These are phyloP conservation scores for Venturia pyrina DNA, from an alignment of 2,329 filamentous ascomycete genomes.

Conservation along the genomic window DNA sequence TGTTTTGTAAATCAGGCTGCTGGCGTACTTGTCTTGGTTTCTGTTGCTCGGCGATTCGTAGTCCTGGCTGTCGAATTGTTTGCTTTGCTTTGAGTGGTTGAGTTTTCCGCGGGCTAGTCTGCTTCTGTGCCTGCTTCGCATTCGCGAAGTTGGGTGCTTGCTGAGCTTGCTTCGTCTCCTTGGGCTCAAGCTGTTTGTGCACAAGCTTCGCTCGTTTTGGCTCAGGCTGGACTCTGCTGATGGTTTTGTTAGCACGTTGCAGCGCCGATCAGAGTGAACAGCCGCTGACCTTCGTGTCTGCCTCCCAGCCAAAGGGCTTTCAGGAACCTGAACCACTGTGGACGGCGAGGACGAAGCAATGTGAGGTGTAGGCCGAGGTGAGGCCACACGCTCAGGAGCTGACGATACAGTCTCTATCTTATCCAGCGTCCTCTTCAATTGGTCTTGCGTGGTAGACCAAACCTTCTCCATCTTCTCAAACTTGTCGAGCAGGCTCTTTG, in stretches of 20 bases:
- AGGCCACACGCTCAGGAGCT: neutral
- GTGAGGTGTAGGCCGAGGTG: constrained; percentile 1
- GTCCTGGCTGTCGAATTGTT: neutral
- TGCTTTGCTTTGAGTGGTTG: neutral
- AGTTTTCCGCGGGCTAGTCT: neutral
- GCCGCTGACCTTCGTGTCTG: neutral
- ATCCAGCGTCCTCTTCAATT: neutral
- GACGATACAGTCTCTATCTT: neutral
- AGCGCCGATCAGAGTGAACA: neutral
- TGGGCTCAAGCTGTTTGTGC: neutral
- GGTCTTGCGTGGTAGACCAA: neutral
- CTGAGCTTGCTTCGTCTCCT: neutral
- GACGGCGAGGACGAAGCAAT: neutral
- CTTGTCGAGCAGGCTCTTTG: neutral
- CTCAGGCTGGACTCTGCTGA: neutral
- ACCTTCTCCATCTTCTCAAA: constrained; percentile 5
- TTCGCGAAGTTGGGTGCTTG: neutral
- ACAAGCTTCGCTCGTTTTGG: neutral
- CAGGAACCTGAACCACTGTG: neutral
- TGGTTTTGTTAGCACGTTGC: neutral
- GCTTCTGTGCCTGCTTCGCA: neutral
- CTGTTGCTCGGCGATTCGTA: neutral
- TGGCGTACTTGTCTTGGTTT: neutral
- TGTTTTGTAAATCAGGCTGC: neutral
- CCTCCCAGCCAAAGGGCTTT: neutral